These are phyloP conservation scores for Trichoderma sp. DNA, from an alignment of 2,329 filamentous ascomycete genomes.

Conservation along the genomic window DNA sequence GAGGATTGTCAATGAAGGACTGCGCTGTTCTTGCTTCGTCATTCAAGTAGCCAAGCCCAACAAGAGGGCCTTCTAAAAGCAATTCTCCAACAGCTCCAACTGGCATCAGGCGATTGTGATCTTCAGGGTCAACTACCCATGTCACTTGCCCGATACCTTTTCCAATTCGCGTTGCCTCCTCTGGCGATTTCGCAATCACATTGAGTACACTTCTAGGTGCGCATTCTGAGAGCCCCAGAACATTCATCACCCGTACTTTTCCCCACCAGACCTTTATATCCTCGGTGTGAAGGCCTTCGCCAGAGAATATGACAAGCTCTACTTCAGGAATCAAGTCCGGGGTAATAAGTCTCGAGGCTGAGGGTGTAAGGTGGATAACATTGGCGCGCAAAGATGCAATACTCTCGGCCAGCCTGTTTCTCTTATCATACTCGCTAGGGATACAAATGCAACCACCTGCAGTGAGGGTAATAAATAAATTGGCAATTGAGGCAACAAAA, in stretches of 20 bases:
- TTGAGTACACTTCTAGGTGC: too few species aligned
- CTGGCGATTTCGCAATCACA: too few species aligned
- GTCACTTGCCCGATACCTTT: constrained; percentile 4
- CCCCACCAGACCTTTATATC: too few species aligned
- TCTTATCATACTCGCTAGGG: too few species aligned
- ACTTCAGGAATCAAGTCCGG: too few species aligned
- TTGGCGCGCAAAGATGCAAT: too few species aligned
- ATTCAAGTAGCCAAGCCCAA: constrained; percentile 55
- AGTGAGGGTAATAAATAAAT: constrained; percentile 14
- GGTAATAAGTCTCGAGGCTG: not conserved
- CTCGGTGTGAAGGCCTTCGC: too few species aligned
- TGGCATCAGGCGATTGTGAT: constrained; percentile 41
- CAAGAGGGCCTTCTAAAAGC: constrained; percentile 50
- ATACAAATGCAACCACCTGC: constrained; percentile 40
- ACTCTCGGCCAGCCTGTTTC: too few species aligned
- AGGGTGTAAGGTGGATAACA: constrained; percentile 26
- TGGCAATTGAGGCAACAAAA: constrained; percentile 24
- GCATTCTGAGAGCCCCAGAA: too few species aligned
- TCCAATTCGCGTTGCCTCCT: constrained; percentile 32
- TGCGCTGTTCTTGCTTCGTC: constrained; percentile 50
- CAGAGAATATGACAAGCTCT: too few species aligned
- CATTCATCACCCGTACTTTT: too few species aligned
- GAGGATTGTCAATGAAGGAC: constrained; percentile 51
- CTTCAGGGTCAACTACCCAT: constrained; percentile 45
- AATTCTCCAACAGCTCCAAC: constrained; percentile 47